Base-by-base conservation (phyloP, 257 asterid species). In the Nicotiana attenuata region DNA sequence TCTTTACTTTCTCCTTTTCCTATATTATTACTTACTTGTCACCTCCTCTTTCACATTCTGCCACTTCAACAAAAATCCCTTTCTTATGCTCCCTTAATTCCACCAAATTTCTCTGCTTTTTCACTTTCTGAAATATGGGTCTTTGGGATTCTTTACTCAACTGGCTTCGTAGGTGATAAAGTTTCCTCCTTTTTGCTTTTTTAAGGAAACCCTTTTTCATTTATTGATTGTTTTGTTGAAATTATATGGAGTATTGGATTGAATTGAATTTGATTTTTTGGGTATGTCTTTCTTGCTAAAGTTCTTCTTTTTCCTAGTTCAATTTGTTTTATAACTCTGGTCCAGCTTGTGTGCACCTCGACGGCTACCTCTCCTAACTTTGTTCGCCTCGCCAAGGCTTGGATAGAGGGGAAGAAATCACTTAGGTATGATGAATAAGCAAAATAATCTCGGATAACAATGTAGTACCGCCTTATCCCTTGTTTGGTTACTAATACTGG, bases 101-200 rank as follows among this genome's bases (percentile, higher is more conserved):
- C 35, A 6, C 19, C 81, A 20, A 61, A 63, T 16, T 45, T 68
- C 22, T 57, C 17, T 47, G 65, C 41, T 65, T 41, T 50, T 75
- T 75, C 24, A 60, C 79, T 81, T 82, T 65, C 55, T 81, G 61
- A 76, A 77, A 76, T 6, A 94, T 94, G 97, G 98, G 97, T 53
- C 83, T 93, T 55, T 94, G 94, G 95, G 97, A 89, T 83, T 87
- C 93, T 80, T 63, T 94, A 57, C 97, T 94, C 87, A 90, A 91
- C 82, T 94, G 98, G 97, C 93, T 94, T 52, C 88, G 97, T 81
- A 94, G 97, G 97, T 94, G 87, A 52, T 50, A 13, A 1, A 19
- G 78, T 69, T 38, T 19, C 10, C 35, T 52, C n/a, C 33, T 80
- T 5, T 13, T 33, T 24, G 17, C 53, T 76, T 65, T 26, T 76